phyloP scores from a whole-genome alignment of 2,329 filamentous ascomycete species.

The Beauveria asiatica region DNA sequence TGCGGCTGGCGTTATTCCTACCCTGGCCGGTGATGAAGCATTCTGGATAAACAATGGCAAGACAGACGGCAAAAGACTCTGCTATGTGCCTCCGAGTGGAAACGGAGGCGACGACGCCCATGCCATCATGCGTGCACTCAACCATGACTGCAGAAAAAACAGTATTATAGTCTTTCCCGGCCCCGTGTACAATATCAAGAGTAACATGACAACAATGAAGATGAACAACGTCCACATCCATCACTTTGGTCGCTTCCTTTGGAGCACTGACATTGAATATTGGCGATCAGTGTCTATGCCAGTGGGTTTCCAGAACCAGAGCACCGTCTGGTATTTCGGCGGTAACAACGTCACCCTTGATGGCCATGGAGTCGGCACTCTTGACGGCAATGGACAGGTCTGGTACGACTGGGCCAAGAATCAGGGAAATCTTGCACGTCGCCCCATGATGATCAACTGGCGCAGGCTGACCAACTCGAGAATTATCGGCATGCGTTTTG shows the following conservation, averaged over 20 bases:
- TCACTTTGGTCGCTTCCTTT: slow-evolving; percentile 29
- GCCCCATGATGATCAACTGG: slow-evolving; percentile 44
- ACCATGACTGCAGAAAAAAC: slow-evolving; percentile 20
- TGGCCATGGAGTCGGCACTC: slow-evolving; percentile 41
- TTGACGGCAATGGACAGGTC: slow-evolving; percentile 51
- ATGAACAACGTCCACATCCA: slow-evolving; percentile 35
- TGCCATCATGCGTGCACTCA: slow-evolving; percentile 24
- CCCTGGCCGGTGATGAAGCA: background rate
- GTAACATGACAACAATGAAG: slow-evolving; percentile 25
- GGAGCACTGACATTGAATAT: slow-evolving; percentile 39
- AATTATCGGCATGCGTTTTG: slow-evolving; percentile 39
- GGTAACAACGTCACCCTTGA: slow-evolving; percentile 41
- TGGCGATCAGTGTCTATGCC: slow-evolving; percentile 43
- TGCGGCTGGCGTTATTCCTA: background rate
- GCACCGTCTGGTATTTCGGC: slow-evolving; percentile 45
- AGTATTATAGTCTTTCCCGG: slow-evolving; percentile 26
- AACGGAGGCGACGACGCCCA: slow-evolving; percentile 24
- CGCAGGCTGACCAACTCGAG: slow-evolving; percentile 37
- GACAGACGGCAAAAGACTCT: slow-evolving; percentile 9
- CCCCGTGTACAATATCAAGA: slow-evolving; percentile 25
- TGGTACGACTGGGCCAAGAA: slow-evolving; percentile 47
- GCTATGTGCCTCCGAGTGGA: slow-evolving; percentile 20
- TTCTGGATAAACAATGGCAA: background rate
- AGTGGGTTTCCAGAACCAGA: slow-evolving; percentile 47
- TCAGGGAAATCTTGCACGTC: slow-evolving; percentile 35